Evolutionary conservation across 192 early-diverging fungal genomes (phyloP), one percentile per base, ranked within the genome.

Genomic region (Rhizoclosmatium globosum): DNA sequence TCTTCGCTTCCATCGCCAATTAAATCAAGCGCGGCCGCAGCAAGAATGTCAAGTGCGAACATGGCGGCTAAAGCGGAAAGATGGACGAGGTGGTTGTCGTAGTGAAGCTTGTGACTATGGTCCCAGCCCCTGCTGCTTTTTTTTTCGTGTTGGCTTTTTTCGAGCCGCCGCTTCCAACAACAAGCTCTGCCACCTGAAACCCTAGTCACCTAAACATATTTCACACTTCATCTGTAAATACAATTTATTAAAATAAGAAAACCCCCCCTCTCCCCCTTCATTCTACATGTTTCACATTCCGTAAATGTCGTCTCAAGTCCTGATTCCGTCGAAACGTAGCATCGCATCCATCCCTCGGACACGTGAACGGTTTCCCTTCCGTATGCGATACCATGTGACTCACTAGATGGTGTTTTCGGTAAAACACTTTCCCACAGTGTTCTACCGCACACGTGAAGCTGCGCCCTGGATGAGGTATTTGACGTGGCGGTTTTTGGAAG

Each of bases 281-380:
- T 39, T 21, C 9, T 62, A 19, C 19, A 38, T 71, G 69, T 13
- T 48, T 39, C 23, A 71, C 44, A 53, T 71, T 71, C 17, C 69
- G 46, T 7, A 71, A 47, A 42, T 71, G 69, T 3, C 69, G 69
- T 23, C 69, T 41, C 50, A 62, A 62, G 50, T 56, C 69, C 53
- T 71, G 69, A 48, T 71, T 71, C n/a, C 69, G 69, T 48, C 69
- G 46, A 48, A 71, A 71, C 15, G 69, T 71, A 15, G 69, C 46
- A 4, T 71, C 69, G 38, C 69, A 71, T 6, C 69, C 69, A 17
- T 45, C 46, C 19, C 47, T 56, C n/a, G 69, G 11, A 13, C 69
- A 71, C 50, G n/a, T 48, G n/a, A 71, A 57, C 38, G 69, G 69
- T 15, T 48, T 44, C 11, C 38, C 47, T 0, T 19, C 38, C 2